These are phyloP conservation scores for Naegleria gruberi DNA, from an alignment of 208 protist species.

Conservation along the genomic window DNA sequence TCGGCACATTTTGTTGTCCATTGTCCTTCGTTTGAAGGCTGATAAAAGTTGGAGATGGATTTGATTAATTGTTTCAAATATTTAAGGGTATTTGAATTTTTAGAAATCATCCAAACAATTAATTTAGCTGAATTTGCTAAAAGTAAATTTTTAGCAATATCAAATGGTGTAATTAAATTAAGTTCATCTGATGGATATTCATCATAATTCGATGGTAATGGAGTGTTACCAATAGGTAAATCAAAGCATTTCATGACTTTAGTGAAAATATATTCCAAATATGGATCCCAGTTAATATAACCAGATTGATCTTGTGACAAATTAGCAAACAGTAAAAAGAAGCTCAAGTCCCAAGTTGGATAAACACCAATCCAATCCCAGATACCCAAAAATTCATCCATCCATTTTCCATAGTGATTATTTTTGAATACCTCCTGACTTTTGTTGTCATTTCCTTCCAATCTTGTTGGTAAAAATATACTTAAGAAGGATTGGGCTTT, in stretches of 20 bases:
- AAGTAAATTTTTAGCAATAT: slow-evolving; percentile 20
- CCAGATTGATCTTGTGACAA: slow-evolving; percentile 13
- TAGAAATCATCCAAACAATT: slow-evolving; percentile 9
- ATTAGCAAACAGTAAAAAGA: not conserved
- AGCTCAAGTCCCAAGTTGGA: not conserved
- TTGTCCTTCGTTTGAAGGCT: slow-evolving; percentile 14
- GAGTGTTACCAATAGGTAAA: slow-evolving; percentile 18
- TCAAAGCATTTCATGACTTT: slow-evolving; percentile 11
- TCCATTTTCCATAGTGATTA: not conserved
- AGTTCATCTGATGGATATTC: slow-evolving; percentile 19
- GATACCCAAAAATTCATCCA: not conserved
- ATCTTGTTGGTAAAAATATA: not conserved
- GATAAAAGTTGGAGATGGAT: not conserved
- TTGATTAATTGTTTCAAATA: slow-evolving; percentile 8
- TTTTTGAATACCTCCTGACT: not conserved
- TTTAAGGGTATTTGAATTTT: not conserved
- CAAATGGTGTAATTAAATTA: slow-evolving; percentile 5
- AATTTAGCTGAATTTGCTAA: not conserved
- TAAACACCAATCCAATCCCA: slow-evolving; percentile 15
- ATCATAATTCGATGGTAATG: not conserved
- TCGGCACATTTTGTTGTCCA: slow-evolving; percentile 12
- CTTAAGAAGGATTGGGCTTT: slow-evolving; percentile 3
- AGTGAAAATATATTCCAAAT: not conserved
- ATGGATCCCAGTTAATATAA: slow-evolving; percentile 1
- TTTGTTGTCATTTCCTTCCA: not conserved